Evolutionary conservation across 2,329 filamentous ascomycete genomes (phyloP).

Genomic region (Talaromyces albobiverticillius): DNA sequence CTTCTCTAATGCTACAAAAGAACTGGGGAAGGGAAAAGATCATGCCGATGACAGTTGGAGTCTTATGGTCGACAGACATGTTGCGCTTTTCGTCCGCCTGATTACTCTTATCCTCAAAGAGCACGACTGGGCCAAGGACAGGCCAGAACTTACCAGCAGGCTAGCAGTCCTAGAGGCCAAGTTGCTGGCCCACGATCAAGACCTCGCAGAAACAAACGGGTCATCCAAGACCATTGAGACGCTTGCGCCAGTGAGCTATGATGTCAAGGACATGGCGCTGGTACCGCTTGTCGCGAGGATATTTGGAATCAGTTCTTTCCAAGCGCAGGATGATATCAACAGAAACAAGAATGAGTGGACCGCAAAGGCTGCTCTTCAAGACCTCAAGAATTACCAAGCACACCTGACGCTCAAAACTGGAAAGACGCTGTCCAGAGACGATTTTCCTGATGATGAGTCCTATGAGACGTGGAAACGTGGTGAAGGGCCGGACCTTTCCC

Average conservation of each 20-base stretch:
- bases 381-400: conserved; percentile 91
- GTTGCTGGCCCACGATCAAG: conserved; percentile 88
- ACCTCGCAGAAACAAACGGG: conserved; percentile 66
- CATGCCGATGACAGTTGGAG: conserved; percentile 87
- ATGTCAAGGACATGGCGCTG: conserved; percentile 95
- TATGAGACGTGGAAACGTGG: conserved; percentile 88
- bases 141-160: conserved; percentile 76
- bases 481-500: conserved; percentile 82
- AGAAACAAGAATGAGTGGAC: conserved; percentile 79
- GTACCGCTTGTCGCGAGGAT: conserved; percentile 83
- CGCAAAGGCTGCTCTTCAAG: conserved; percentile 82
- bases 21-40: conserved; percentile 73
- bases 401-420: conserved; percentile 77
- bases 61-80: conserved; percentile 85
- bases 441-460: conserved; percentile 86
- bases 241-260: conserved; percentile 77
- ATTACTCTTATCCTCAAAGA: conserved; percentile 76
- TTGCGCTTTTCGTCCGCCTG: conserved; percentile 89
- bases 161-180: conserved; percentile 86
- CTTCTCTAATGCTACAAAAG: conserved; percentile 90
- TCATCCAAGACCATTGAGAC: conserved; percentile 71
- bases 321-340: conserved; percentile 85
- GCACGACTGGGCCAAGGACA: conserved; percentile 79
- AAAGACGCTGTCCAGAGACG: conserved; percentile 73
- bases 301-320: conserved; percentile 74